A percentile compares a stretch with the other conserved stretches of the same genome.
phyloP scores from a whole-genome alignment of 371 early-diverging fungal genomes.

The Lichtheimia ornata region DNA sequence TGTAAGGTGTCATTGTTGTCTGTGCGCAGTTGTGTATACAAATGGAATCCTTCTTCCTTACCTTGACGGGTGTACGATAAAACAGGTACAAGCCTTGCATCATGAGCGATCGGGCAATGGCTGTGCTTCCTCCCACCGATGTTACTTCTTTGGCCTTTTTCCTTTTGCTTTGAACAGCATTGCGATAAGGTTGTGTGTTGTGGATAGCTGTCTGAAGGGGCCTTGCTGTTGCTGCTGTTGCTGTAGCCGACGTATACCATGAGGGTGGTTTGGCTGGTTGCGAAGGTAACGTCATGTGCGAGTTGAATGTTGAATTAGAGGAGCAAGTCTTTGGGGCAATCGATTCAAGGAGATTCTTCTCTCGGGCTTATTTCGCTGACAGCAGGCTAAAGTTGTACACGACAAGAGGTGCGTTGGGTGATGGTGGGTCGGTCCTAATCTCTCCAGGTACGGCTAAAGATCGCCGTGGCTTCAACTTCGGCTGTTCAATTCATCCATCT shows the following conservation, averaged over 20 bases:
- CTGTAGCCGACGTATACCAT: constrained; percentile 1
- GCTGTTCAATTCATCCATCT: too few species aligned
- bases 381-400: too few species aligned
- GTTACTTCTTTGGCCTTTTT: constrained; percentile 50
- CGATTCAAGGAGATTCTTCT: too few species aligned
- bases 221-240: neutral
- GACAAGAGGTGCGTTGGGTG: too few species aligned
- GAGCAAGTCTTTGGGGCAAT: too few species aligned
- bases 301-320: too few species aligned
- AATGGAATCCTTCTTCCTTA: constrained; percentile 23
- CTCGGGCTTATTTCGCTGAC: too few species aligned
- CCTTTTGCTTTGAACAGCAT: constrained; percentile 29
- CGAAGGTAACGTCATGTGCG: neutral
- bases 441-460: too few species aligned
- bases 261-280: neutral
- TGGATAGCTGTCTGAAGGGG: neutral
- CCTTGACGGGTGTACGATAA: constrained; percentile 79
- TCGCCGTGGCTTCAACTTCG: too few species aligned
- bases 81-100: constrained; percentile 73
- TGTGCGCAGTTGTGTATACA: neutral
- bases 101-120: constrained; percentile 60
- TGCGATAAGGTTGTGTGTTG: neutral
- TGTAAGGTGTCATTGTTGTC: neutral
- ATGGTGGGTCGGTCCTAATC: too few species aligned
- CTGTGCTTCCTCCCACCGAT: constrained; percentile 61